Evolutionary conservation across 1,139 yeast genomes (phyloP).

Genomic region (Blastobotrys petasosporus): DNA sequence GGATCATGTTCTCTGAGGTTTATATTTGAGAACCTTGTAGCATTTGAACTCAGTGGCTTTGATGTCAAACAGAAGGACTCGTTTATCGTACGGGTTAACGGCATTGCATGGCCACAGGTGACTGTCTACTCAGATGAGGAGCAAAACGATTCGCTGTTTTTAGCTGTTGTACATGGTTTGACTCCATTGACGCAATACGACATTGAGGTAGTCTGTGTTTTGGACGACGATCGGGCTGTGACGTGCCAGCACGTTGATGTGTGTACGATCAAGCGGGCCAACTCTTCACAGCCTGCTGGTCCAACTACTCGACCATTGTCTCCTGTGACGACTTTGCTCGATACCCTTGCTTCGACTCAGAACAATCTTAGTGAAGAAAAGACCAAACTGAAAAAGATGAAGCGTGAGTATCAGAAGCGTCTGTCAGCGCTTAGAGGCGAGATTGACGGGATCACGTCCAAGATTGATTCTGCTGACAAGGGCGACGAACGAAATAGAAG

Average conservation of each 20-base stretch:
- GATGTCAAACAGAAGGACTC: slow-evolving; percentile 18
- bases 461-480: slow-evolving; percentile 32
- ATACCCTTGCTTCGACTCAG: slow-evolving; percentile 33
- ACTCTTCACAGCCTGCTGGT: slow-evolving; percentile 1
- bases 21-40: slow-evolving; percentile 31
- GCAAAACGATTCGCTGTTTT: slow-evolving; percentile 15
- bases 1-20: slow-evolving; percentile 25
- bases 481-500: slow-evolving; percentile 33
- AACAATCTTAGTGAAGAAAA: slow-evolving; percentile 33
- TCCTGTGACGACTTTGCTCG: slow-evolving; percentile 35
- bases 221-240: slow-evolving; percentile 12
- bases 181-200: slow-evolving; percentile 33
- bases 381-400: slow-evolving; percentile 28
- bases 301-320: slow-evolving; percentile 28
- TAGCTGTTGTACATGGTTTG: slow-evolving; percentile 33
- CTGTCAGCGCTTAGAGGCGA: slow-evolving; percentile 32
- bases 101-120: slow-evolving; percentile 35
- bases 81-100: slow-evolving; percentile 30
- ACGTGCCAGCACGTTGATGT: slow-evolving; percentile 18
- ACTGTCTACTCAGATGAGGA: slow-evolving; percentile 21
- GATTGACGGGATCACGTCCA: slow-evolving; percentile 29
- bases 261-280: slow-evolving; percentile 18
- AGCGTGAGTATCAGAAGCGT: slow-evolving; percentile 34
- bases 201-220: slow-evolving; percentile 25
- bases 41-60: slow-evolving; percentile 26